Base-by-base conservation (phyloP, 805 yeast genomes). In the Jamesozyma piceae region DNA sequence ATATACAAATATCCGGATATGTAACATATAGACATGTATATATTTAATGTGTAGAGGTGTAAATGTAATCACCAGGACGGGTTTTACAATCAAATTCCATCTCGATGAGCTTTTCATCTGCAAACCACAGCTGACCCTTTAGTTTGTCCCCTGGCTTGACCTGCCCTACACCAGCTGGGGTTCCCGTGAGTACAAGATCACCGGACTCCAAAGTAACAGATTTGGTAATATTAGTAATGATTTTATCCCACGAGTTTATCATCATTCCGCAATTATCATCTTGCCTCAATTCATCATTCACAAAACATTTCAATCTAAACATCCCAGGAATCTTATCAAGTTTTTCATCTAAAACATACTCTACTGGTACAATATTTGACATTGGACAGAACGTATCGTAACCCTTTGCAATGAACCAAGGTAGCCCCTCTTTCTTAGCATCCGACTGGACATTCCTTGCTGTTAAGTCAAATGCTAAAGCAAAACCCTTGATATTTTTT, bases 371-470 rank as follows among this genome's bases (percentile, higher is more conserved):
- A 50, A 78, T 76, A 18, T 68, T 63, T 6, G 95, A 81, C n/a
- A 92, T 59, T 1, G 99, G 99, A 60, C 85, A 71, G 63, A 92
- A 92, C 0, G 98, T 90, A 58, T 92, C 99, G 62, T 88, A 90
- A 0, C 98, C 98, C 60, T 92, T 92, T 29, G 92, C 95, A 50
- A 88, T 86, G 4, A 90, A 66, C 99, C 99, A 92, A 4, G 99
- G 98, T 41, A 90, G 71, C 1, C 97, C 97, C 63, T 86, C 87
- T 65, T 73, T 74, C 65, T 92, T 92, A 30, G 96, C 96, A 55
- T 80, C 95, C 56, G 83, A 89, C 65, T 92, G 99, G 26, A 92
- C 94, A 56, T 89, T 87, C 62, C 99, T 76, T 0, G 95, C 97
- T 6, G 98, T 92, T 74, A 92, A 72, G 61, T 92, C 99, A 38